Evolutionary conservation across 306 rosid genomes (phyloP).

Genomic region (Quercus glauca): DNA sequence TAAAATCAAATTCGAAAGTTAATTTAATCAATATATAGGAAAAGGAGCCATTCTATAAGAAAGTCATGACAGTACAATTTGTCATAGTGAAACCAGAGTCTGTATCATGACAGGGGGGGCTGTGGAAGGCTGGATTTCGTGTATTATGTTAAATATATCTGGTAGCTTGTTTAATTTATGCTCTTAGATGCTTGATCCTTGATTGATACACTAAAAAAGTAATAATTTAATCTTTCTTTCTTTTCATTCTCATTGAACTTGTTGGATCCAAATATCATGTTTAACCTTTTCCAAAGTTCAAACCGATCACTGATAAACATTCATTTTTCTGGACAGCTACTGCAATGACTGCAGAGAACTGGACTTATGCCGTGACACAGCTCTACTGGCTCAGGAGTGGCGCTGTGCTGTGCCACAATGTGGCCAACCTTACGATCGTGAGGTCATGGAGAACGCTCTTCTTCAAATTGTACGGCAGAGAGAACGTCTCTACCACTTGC

Average conservation of each 20-base stretch:
- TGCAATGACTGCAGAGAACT: slow-evolving; percentile 88
- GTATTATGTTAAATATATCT: neutral
- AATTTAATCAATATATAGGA: neutral
- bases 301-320: neutral
- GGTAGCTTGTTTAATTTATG: neutral
- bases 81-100: neutral
- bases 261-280: neutral
- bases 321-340: slow-evolving; percentile 46
- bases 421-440: slow-evolving; percentile 82
- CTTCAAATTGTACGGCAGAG: slow-evolving; percentile 84
- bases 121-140: neutral
- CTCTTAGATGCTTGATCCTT: neutral
- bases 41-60: neutral
- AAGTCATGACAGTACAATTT: neutral
- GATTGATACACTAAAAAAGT: neutral
- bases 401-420: slow-evolving; percentile 82
- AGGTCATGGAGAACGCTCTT: slow-evolving; percentile 68
- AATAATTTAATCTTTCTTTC: neutral
- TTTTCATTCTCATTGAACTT: neutral
- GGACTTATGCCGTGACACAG: slow-evolving; percentile 76
- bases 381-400: slow-evolving; percentile 71
- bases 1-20: neutral
- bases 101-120: neutral
- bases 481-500: slow-evolving; percentile 79
- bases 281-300: neutral